Base-by-base conservation (phyloP, 495 filamentous ascomycete species). In the Penicillium turbatum region DNA sequence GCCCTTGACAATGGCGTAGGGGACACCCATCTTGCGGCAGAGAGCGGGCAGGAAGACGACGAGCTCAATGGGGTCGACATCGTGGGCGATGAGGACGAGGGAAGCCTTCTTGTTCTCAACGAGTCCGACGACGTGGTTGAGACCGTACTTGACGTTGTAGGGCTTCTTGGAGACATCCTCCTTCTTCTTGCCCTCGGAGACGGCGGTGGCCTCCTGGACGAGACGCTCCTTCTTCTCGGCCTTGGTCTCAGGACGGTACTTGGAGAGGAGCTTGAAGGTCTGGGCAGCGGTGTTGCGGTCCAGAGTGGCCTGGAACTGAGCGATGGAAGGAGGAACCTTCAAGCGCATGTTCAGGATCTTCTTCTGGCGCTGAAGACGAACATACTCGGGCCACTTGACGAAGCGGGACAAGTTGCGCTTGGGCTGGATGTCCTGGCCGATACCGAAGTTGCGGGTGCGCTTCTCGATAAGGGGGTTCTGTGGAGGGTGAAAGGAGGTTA, bases 41-140 rank as follows among this genome's bases (percentile, higher is more conserved):
- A 99, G 85, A 71, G 95, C 91, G 60, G 95, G 95, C 52, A 99
- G 83, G 89, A 95, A 99, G 77, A 97, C 86, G 73, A 99, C 95
- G 65, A 99, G 77, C 84, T 99, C 95, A 76, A 99, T 97, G 61
- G 95, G 95, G 82, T 99, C 95, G 68, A 99, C 95, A 73, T 99
- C 95, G 79, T 99, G 96, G 69, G 95, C 87, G 72, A 99, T 97
- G 63, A 99, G 82, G 70, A 99, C 95, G 61, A 99, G 81, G 51
- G 87, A 83, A 55, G 95, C 92, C 86, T 99, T 99, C 90, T 97
- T 99, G 83, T 97, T 97, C 87, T 99, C 95, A 71, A 99, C 92
- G 61, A 99, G 83, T 57, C 93, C 95, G 62, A 99, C 95, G 66
- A 99, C 93, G 82, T 99, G 95, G 85, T 99, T 99, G 64, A 99